A percentile compares a stretch with the other conserved stretches of the same genome.
Conservation (phyloP, 371 early-diverging fungal species). For the Mucor lusitanicus region DNA sequence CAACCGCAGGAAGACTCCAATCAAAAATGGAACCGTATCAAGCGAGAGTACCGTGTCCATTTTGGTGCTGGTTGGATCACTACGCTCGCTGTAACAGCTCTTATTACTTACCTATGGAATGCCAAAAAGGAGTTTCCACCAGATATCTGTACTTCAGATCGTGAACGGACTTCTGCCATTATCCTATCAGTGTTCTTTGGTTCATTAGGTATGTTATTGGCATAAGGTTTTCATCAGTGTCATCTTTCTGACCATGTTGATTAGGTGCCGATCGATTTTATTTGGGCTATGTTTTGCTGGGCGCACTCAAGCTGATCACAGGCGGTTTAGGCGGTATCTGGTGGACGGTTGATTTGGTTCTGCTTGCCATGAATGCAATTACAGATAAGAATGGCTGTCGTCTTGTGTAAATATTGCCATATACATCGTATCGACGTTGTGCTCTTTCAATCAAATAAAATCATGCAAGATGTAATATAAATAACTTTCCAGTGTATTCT, state of each 20-base stretch:
- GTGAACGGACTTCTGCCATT: neutral
- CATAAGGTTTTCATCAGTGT: too few relatives aligned
- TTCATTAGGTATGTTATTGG: neutral
- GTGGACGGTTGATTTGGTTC: conserved; percentile 1
- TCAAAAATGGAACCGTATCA: neutral
- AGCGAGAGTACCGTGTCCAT: neutral
- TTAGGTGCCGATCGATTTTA: conserved; percentile 52
- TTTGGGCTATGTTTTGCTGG: conserved; percentile 51
- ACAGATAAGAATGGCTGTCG: neutral
- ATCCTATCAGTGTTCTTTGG: conserved; percentile 2
- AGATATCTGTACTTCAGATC: conserved; percentile 1
- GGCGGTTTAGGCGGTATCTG: conserved; percentile 31
- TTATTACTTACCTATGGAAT: neutral
- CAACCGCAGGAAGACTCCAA: neutral
- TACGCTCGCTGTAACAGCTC: neutral
- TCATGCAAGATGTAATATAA: neutral
- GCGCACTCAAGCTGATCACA: conserved; percentile 38
- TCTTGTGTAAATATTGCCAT: neutral
- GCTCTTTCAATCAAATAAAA: neutral
- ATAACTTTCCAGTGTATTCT: neutral
- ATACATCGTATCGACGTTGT: neutral
- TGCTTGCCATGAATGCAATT: conserved; percentile 3
- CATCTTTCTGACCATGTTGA: neutral
- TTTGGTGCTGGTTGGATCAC: neutral
- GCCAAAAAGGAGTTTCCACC: neutral